phyloP scores from a whole-genome alignment of 2,329 filamentous ascomycete species.

The Verticillium tricorpus region DNA sequence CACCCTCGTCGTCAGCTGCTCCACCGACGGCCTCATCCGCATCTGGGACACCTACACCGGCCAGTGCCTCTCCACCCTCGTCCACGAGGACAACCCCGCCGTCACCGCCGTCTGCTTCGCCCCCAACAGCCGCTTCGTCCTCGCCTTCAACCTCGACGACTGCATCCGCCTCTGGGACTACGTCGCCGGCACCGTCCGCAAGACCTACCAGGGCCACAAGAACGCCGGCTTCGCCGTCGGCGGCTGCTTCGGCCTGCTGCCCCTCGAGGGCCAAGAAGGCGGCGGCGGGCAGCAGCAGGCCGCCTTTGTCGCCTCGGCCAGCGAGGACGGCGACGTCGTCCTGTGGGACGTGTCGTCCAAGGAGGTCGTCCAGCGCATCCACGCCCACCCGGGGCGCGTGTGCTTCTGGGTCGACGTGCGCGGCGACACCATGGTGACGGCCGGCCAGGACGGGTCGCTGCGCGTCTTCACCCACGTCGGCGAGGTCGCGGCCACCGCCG shows the following conservation, averaged over 20 bases:
- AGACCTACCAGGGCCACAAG: slow-evolving; percentile 91
- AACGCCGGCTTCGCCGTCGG: slow-evolving; percentile 84
- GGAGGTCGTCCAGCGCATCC: slow-evolving; percentile 67
- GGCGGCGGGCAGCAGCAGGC: background rate
- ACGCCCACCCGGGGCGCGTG: slow-evolving; percentile 44
- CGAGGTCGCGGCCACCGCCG: background rate
- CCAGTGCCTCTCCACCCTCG: slow-evolving; percentile 88
- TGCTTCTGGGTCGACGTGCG: slow-evolving; percentile 63
- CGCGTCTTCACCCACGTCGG: slow-evolving; percentile 39
- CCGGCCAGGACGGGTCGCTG: slow-evolving; percentile 50
- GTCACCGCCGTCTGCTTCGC: slow-evolving; percentile 88
- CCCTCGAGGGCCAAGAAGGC: slow-evolving; percentile 4
- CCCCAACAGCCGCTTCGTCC: slow-evolving; percentile 87
- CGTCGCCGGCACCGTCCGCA: slow-evolving; percentile 82
- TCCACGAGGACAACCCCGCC: slow-evolving; percentile 92
- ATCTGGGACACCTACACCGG: slow-evolving; percentile 96
- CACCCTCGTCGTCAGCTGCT: slow-evolving; percentile 86
- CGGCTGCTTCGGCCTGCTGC: slow-evolving; percentile 69
- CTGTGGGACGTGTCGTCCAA: slow-evolving; percentile 92
- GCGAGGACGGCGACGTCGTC: slow-evolving; percentile 79
- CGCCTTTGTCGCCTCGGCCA: slow-evolving; percentile 73
- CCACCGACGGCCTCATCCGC: slow-evolving; percentile 84
- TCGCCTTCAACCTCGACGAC: slow-evolving; percentile 87
- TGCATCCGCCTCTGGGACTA: slow-evolving; percentile 95
- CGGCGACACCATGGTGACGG: slow-evolving; percentile 52